Base-by-base conservation (phyloP, 495 filamentous ascomycete species). In the Parathielavia hyrcaniae region DNA sequence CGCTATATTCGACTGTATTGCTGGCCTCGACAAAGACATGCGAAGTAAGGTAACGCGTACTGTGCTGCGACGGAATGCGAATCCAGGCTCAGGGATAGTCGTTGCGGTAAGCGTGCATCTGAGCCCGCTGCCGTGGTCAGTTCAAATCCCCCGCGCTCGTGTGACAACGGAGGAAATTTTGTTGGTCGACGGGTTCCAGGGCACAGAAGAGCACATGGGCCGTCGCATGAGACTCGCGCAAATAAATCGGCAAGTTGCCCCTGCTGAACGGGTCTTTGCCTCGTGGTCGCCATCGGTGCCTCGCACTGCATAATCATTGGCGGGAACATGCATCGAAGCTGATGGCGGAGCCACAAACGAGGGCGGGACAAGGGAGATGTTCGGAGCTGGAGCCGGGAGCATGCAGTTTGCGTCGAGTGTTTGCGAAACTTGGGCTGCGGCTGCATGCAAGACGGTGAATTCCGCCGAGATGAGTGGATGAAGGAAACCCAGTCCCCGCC, bases 291-390 rank as follows among this genome's bases (percentile, higher is more conserved):
- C 20, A n/a, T 47, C 46, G 12, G 41, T 49, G 19, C 26, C 40
- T 59, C 41, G 39, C 43, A 47, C 41, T 7, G 41, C 49, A 53
- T 43, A 13, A 23, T 51, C 48, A 52, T 58, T 44, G 48, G 22
- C 39, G 43, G 49, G 23, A 46, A 39, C 39, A 19, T 9, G 34
- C 39, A 47, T 30, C 13, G 1, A 19, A 46, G 26, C n/a, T 46
- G n/a, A 20, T 1, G 6, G 3, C 17, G 22, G 23, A 5, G 7
- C 19, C 26, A 34, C 14, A 56, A 17, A 7, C 5, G 12, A 48
- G 5, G 43, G 26, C 14, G 14, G 1, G 11, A 47, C n/a, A 14
- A 40, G 34, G 43, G 44, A 2, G 0, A 10, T 12, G 11, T 0
- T 35, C 20, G 40, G 52, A 54, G 23, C 2, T 26, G 16, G 13